Conservation (phyloP, 2,329 filamentous ascomycete genomes). For the Byssoonygena ceratinophila region DNA sequence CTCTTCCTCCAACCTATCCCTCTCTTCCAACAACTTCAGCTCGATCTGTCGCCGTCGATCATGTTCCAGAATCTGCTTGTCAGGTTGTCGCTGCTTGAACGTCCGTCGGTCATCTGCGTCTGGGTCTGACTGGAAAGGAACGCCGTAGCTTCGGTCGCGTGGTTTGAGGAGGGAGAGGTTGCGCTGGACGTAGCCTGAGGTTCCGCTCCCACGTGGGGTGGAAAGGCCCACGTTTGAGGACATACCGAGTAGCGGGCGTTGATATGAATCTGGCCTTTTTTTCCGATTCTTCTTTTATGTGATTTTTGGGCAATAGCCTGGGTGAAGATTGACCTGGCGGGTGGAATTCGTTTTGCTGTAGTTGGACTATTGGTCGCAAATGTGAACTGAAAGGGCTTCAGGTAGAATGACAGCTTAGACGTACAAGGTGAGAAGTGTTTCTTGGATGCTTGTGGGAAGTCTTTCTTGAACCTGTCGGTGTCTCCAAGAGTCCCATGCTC, state of each 20-base stretch:
- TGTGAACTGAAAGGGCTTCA: too few species aligned
- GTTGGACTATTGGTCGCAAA: too few species aligned
- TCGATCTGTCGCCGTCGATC: constrained; percentile 85
- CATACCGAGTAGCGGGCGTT: constrained; percentile 45
- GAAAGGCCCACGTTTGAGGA: constrained; percentile 94
- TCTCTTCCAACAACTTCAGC: constrained; percentile 81
- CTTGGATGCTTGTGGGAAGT: too few species aligned
- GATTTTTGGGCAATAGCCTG: too few species aligned
- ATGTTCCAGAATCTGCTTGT: constrained; percentile 87
- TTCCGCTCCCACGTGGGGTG: constrained; percentile 88
- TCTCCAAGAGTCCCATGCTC: too few species aligned
- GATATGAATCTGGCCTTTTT: not conserved
- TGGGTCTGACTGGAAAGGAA: constrained; percentile 20
- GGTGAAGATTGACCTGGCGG: too few species aligned
- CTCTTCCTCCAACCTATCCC: constrained; percentile 86
- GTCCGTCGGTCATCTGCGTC: constrained; percentile 50
- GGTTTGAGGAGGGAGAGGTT: constrained; percentile 82
- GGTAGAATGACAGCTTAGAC: too few species aligned
- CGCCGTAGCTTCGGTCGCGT: constrained; percentile 55
- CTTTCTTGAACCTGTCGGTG: too few species aligned
- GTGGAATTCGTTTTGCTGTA: too few species aligned
- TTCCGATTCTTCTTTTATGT: not conserved
- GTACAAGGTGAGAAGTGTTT: too few species aligned
- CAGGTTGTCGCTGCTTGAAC: constrained; percentile 71
- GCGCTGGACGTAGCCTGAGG: constrained; percentile 93